Conservation (phyloP, 768 basidiomycete species). For the Russula emetica region DNA sequence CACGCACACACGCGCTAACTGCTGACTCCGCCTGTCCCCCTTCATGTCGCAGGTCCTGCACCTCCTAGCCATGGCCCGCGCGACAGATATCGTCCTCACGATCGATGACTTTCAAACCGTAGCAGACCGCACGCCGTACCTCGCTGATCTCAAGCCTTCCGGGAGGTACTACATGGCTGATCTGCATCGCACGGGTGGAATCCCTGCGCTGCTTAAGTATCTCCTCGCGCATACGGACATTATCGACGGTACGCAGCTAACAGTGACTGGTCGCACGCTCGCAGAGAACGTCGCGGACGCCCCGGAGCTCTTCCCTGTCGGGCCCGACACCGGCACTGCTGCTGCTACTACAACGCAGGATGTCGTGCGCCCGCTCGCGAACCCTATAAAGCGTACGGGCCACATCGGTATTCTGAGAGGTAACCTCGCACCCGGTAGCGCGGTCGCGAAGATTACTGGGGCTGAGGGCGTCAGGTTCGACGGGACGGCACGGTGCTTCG, state of each 20-base stretch:
- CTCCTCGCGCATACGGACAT: constrained; percentile 71
- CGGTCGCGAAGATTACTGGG: constrained; percentile 91
- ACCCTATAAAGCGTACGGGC: constrained; percentile 84
- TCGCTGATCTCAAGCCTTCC: constrained; percentile 83
- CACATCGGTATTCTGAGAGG: constrained; percentile 85
- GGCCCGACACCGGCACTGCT: neutral
- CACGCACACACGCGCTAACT: neutral
- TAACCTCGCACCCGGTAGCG: constrained; percentile 81
- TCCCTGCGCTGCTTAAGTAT: constrained; percentile 82
- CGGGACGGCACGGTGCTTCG: constrained; percentile 55
- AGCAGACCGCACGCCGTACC: constrained; percentile 73
- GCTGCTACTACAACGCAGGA: constrained; percentile 35
- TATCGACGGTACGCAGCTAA: constrained; percentile 78
- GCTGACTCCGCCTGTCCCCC: neutral
- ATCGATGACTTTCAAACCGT: constrained; percentile 87
- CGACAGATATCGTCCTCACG: constrained; percentile 65
- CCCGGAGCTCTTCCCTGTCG: constrained; percentile 56
- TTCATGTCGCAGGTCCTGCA: constrained; percentile 59
- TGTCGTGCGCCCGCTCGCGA: constrained; percentile 62
- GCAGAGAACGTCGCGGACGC: constrained; percentile 83
- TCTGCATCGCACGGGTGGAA: constrained; percentile 78
- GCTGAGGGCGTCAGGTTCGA: constrained; percentile 86
- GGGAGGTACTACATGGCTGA: constrained; percentile 91
- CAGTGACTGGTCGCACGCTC: constrained; percentile 88
- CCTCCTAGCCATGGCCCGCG: constrained; percentile 78